Evolutionary conservation across 1,284 basidiomycete genomes (phyloP).

Genomic region (Marasmius sp.): DNA sequence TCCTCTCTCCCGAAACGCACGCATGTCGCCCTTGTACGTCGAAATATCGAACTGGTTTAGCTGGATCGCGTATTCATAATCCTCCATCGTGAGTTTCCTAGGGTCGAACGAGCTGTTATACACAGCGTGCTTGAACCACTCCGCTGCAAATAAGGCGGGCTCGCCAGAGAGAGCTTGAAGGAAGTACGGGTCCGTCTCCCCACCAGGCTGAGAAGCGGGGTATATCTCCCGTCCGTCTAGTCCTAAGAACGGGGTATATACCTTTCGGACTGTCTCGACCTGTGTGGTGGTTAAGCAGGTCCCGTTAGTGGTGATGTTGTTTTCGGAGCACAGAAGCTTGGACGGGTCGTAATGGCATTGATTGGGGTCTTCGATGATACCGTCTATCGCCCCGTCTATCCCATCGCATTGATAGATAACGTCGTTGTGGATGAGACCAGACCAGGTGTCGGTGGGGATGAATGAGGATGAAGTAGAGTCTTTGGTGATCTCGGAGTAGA

Average conservation of each 20-base stretch:
- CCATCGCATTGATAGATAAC: constrained; percentile 26
- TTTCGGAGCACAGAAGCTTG: constrained; percentile 25
- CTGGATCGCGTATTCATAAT: constrained; percentile 1
- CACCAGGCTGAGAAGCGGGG: constrained; percentile 21
- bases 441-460: constrained; percentile 10
- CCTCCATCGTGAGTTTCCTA: constrained; percentile 2
- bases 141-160: constrained; percentile 6
- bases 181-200: background rate
- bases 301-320: constrained; percentile 16
- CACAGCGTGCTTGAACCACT: constrained; percentile 16
- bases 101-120: constrained; percentile 10
- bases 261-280: constrained; percentile 29
- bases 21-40: constrained; percentile 19
- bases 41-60: constrained; percentile 18
- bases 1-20: constrained; percentile 15
- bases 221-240: constrained; percentile 29
- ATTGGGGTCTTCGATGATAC: constrained; percentile 33
- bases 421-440: constrained; percentile 9
- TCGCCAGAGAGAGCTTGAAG: constrained; percentile 6
- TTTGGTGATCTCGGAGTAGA: constrained; percentile 2
- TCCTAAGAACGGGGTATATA: constrained; percentile 30
- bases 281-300: constrained; percentile 32
- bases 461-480: constrained; percentile 4
- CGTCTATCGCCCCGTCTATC: constrained; percentile 30
- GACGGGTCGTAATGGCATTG: constrained; percentile 32